Evolutionary conservation across 2,329 filamentous ascomycete genomes (phyloP), one percentile per base, ranked within the genome.

Genomic region (Daldinia sp.): DNA sequence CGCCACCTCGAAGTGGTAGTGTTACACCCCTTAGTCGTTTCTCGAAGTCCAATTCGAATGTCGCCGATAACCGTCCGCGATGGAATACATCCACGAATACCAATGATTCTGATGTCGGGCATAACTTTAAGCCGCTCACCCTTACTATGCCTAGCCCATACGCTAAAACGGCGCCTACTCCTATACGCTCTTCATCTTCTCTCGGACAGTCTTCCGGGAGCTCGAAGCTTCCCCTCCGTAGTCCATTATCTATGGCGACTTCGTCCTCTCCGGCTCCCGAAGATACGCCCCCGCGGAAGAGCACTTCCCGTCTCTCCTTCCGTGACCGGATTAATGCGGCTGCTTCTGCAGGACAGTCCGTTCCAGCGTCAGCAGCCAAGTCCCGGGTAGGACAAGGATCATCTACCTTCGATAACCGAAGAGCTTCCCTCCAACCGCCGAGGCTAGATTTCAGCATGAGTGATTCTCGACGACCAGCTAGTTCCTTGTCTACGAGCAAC

Each of bases 61-160:
- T 84, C 37, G 77, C 78, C 20, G 81, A 86, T 64, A 83, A 87
- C 63, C 88, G 91, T 57, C 93, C 93, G 3, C 86, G 89, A 65
- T 96, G 93, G 93, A 95, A 90, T 75, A 76, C 75, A 10, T 92
- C 89, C 33, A 88, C 89, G 5, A 93, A 91, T 74, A 86, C 87
- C 4, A 81, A 81, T 6, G 86, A 89, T 68, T 82, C 89, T n/a
- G 85, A 90, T 35, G 86, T 88, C n/a, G 89, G 90, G 28, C 89
- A 92, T 78, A 88, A 88, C 77, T 91, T 89, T 80, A 90, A 88
- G 73, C 87, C 90, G 10, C 79, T 90, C 10, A 87, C 80, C 39
- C 79, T 88, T 50, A 89, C 87, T 6, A 88, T 87, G 1, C 87
- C 89, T 0, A 89, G 86, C 68, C 85, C 88, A 0, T 87, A 87